phyloP scores from a whole-genome alignment of 495 filamentous ascomycete species.

The Penicillium macrosclerotiorum region DNA sequence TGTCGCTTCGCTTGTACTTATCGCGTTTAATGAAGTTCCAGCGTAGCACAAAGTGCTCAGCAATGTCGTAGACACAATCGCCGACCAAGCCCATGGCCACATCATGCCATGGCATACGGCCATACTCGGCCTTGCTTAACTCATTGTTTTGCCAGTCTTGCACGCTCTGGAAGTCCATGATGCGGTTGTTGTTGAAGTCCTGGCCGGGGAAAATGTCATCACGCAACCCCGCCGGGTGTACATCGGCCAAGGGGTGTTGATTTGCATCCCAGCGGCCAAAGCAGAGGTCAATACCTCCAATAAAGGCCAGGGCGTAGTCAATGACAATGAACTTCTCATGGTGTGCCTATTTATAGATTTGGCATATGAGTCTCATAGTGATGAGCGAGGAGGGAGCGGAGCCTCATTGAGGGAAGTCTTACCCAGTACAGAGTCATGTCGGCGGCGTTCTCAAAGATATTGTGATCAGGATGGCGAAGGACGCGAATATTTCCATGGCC shows the following conservation, averaged over 20 bases:
- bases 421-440: conserved; percentile 98
- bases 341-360: conserved; percentile 56
- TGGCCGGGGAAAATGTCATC: conserved; percentile 93
- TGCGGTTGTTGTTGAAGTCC: conserved; percentile 92
- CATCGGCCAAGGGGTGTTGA: conserved; percentile 82
- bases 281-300: conserved; percentile 92
- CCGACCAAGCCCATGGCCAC: conserved; percentile 87
- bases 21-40: conserved; percentile 98
- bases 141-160: conserved; percentile 90
- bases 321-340: conserved; percentile 97
- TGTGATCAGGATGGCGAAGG: conserved; percentile 94
- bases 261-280: conserved; percentile 90
- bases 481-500: conserved; percentile 85
- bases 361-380: neutral
- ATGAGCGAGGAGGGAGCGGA: neutral
- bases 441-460: conserved; percentile 86
- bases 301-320: conserved; percentile 86
- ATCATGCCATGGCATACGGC: conserved; percentile 98
- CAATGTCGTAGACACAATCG: conserved; percentile 89
- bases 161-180: conserved; percentile 94
- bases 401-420: too few relatives aligned
- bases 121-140: conserved; percentile 86
- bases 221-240: conserved; percentile 77
- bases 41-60: conserved; percentile 90
- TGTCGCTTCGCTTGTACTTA: conserved; percentile 86